phyloP scores from a whole-genome alignment of 2,329 filamentous ascomycete species.

The Penicillium decumbens region DNA sequence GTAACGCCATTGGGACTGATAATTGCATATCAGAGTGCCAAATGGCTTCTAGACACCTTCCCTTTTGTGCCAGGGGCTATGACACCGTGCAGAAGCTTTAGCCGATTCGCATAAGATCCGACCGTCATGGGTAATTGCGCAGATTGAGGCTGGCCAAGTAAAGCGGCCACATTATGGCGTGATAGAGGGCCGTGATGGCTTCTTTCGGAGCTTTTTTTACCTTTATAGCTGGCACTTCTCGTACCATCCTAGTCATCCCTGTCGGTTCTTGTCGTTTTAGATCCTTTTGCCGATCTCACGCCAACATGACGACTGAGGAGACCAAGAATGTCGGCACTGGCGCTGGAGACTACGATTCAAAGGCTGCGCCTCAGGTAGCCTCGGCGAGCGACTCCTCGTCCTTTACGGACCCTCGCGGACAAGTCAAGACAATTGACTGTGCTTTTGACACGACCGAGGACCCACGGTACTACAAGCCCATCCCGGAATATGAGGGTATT shows the following conservation, averaged over 20 bases:
- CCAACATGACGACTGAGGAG: constrained; percentile 20
- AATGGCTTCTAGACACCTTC: not conserved
- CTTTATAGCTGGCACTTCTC: constrained; percentile 13
- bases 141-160: not conserved
- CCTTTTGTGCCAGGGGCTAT: not conserved
- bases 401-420: constrained; percentile 5
- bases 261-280: not conserved
- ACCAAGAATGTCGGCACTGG: constrained; percentile 3
- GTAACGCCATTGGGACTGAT: constrained; percentile 1
- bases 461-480: constrained; percentile 37
- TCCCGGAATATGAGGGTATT: constrained; percentile 44
- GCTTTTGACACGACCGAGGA: constrained; percentile 37
- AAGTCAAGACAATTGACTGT: constrained; percentile 17
- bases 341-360: constrained; percentile 4
- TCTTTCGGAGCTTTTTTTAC: constrained; percentile 1
- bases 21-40: not conserved
- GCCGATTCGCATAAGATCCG: not conserved
- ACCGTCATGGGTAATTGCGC: not conserved
- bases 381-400: constrained; percentile 12
- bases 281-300: not conserved
- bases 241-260: not conserved
- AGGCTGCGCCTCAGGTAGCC: constrained; percentile 5
- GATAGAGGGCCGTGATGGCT: constrained; percentile 14
- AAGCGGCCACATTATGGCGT: constrained; percentile 25
- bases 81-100: not conserved